phyloP scores from a whole-genome alignment of 805 yeast genomes.

The Saturnispora serradocipensis region DNA sequence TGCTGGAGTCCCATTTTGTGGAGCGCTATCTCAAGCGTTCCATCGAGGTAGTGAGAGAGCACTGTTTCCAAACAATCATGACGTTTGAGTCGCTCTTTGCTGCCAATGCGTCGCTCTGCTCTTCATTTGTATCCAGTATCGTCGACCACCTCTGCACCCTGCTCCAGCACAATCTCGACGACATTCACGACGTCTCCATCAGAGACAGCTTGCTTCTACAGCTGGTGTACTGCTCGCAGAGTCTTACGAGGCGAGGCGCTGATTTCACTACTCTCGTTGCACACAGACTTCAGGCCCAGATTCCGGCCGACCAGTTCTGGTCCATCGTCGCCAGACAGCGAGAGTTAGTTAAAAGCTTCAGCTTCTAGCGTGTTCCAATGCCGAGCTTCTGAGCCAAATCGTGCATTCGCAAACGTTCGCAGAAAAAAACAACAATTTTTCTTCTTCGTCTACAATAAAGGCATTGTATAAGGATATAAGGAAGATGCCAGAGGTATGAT shows the following conservation, averaged over 20 bases:
- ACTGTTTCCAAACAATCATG: constrained; percentile 62
- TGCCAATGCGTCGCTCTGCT: constrained; percentile 24
- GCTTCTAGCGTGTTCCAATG: background rate
- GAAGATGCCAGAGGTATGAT: background rate
- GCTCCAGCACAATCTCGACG: constrained; percentile 23
- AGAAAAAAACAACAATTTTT: background rate
- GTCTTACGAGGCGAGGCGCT: constrained; percentile 61
- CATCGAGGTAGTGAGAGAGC: constrained; percentile 79
- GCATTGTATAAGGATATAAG: background rate
- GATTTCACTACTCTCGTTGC: constrained; percentile 53
- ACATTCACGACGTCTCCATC: constrained; percentile 30
- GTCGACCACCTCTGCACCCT: constrained; percentile 26
- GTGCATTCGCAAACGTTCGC: background rate
- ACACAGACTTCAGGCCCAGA: background rate
- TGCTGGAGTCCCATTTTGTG: constrained; percentile 40
- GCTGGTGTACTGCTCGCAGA: constrained; percentile 80
- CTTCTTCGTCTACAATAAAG: background rate
- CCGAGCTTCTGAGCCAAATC: background rate
- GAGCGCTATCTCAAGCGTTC: constrained; percentile 66
- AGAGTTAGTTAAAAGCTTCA: constrained; percentile 20
- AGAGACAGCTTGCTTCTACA: constrained; percentile 71
- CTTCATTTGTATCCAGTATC: constrained; percentile 30
- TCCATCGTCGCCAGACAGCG: constrained; percentile 32
- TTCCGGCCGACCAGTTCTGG: constrained; percentile 1
- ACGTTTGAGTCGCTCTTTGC: constrained; percentile 54